These are phyloP conservation scores for Coemansia sp. DNA, from an alignment of 192 early-diverging fungal genomes.

Conservation along the genomic window DNA sequence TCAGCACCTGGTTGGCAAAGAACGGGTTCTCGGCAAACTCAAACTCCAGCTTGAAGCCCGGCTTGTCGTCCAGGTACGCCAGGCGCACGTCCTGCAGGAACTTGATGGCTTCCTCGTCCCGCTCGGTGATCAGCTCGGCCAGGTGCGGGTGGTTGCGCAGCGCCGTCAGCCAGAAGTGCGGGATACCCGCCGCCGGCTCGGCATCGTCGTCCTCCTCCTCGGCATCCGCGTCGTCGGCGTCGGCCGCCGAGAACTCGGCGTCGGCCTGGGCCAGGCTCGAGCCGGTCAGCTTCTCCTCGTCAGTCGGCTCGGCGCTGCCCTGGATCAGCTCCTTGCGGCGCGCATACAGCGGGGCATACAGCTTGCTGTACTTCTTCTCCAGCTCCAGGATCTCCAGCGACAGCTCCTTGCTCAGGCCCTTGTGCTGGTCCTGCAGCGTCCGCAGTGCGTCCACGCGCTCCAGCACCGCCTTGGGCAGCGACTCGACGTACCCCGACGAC, in stretches of 20 bases:
- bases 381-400: constrained; percentile 88
- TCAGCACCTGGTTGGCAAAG: constrained; percentile 81
- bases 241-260: constrained; percentile 52
- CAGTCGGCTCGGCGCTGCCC: constrained; percentile 86
- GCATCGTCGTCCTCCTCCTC: constrained; percentile 51
- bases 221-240: constrained; percentile 40
- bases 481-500: constrained; percentile 64
- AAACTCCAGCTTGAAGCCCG: constrained; percentile 94
- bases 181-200: constrained; percentile 63
- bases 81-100: constrained; percentile 83
- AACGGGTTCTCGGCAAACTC: constrained; percentile 81
- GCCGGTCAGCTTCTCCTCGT: constrained; percentile 67
- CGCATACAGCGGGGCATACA: constrained; percentile 86
- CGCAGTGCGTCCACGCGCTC: constrained; percentile 82
- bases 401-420: constrained; percentile 80
- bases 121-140: constrained; percentile 80
- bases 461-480: constrained; percentile 71
- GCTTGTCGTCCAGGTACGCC: constrained; percentile 74
- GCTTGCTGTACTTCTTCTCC: constrained; percentile 91
- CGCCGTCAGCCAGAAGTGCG: constrained; percentile 94
- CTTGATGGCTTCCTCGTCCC: constrained; percentile 87
- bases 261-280: constrained; percentile 59
- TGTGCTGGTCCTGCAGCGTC: constrained; percentile 83
- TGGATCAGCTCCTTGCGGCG: constrained; percentile 74
- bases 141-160: constrained; percentile 82